Base-by-base conservation (phyloP, 108 stramenopile genomes). In the Schizochytrium sp. region DNA sequence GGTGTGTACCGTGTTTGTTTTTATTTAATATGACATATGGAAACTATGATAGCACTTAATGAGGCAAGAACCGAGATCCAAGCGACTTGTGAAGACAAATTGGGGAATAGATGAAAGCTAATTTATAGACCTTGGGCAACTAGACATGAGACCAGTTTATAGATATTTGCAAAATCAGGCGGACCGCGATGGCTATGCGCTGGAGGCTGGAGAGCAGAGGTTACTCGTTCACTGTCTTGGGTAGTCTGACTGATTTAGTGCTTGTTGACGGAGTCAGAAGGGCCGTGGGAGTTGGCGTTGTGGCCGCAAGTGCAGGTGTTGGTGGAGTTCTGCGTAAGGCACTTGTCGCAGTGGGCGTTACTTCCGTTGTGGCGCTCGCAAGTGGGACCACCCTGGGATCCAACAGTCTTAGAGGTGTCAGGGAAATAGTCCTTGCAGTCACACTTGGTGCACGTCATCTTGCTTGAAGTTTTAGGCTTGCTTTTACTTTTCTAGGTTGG, bases 371-470 rank as follows among this genome's bases (percentile, higher is more conserved):
- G 64, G 42, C 42, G 42, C 42, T 69, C 64, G 64, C 64, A 69
- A 38, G 40, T 69, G 64, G 15, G 19, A 44, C 64, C 64, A 44
- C 64, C 64, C 64, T 44, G 40, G 42, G 40, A 38, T 38, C 64
- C 64, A 38, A 44, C 42, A 44, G 64, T 69, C 64, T 69, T 69
- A 0, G 64, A 44, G 42, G 44, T 69, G 15, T 69, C 64, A 7
- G 64, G 42, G 44, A 69, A 69, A 44, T 69, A 69, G 15, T 69
- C 64, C 64, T 69, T 69, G 64, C 64, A 69, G 64, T 69, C 64
- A 44, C 64, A 69, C 64, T 69, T 69, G 64, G 64, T 69, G 64
- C 64, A 69, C 42, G 64, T 69, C 64, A 69, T 69, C 64, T 69
- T 69, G 57, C 57, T 58, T 15, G 57, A 10, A 15, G 57, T 17